Percentiles rank a stretch among this genome's conserved stretches.
phyloP scores from a whole-genome alignment of 148 eudicot species.

The Chenopodium album region DNA sequence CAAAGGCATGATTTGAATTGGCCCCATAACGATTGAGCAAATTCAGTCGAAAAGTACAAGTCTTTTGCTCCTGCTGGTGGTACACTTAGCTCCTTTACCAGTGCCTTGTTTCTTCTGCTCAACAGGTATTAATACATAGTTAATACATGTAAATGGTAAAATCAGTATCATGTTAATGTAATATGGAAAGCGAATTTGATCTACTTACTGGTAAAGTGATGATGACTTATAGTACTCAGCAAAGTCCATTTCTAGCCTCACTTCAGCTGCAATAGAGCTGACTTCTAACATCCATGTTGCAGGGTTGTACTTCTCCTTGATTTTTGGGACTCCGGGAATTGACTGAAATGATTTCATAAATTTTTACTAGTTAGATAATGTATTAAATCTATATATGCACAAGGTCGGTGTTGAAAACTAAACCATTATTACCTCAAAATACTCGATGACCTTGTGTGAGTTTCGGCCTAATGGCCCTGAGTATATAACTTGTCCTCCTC shows the following conservation, averaged over 20 bases:
- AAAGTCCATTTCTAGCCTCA: conserved; percentile 60
- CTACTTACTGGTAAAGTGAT: conserved; percentile 55
- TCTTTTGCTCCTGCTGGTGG: conserved; percentile 61
- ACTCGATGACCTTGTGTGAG: conserved; percentile 59
- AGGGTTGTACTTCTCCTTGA: conserved; percentile 64
- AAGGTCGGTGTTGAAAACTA: not conserved
- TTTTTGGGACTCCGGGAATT: conserved; percentile 59
- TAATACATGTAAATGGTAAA: not conserved
- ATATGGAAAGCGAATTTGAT: not conserved
- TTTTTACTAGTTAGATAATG: not conserved
- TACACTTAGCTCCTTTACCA: conserved; percentile 55
- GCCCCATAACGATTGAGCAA: conserved; percentile 52
- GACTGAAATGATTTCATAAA: conserved; percentile 29
- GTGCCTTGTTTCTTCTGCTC: conserved; percentile 56
- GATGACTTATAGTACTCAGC: conserved; percentile 60
- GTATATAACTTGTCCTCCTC: conserved; percentile 80
- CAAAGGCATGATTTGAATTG: conserved; percentile 71
- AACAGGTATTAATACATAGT: not conserved
- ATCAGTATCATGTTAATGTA: not conserved
- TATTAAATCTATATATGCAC: not conserved
- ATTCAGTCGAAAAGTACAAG: conserved; percentile 48
- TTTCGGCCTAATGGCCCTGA: conserved; percentile 65
- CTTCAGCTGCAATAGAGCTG: conserved; percentile 63
- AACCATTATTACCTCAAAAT: conserved; percentile 53
- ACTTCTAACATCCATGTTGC: conserved; percentile 90